Evolutionary conservation across 2,329 filamentous ascomycete genomes (phyloP).

Genomic region (Akanthomyces lecanii): DNA sequence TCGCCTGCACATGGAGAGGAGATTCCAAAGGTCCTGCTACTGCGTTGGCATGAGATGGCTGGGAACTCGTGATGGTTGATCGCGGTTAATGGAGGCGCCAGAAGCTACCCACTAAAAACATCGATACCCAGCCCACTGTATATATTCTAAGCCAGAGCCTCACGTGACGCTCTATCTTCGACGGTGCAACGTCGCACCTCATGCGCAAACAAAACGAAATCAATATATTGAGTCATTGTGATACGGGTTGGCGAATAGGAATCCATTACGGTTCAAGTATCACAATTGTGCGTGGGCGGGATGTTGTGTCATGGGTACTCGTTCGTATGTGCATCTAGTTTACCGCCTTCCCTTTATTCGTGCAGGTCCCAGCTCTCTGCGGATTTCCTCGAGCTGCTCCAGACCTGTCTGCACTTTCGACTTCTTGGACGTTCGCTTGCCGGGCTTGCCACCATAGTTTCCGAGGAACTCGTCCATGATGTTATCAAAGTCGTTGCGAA

Average conservation of each 20-base stretch:
- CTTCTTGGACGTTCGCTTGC: conserved; percentile 74
- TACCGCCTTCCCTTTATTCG: conserved; percentile 43
- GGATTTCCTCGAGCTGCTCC: conserved; percentile 86
- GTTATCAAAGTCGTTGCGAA: conserved; percentile 75
- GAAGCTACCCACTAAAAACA: conserved; percentile 15
- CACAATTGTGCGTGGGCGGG: neutral
- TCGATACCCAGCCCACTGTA: neutral
- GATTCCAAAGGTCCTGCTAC: conserved; percentile 1
- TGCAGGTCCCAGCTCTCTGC: conserved; percentile 73
- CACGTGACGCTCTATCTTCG: conserved; percentile 8
- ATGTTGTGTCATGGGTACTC: conserved; percentile 1
- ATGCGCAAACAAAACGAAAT: neutral
- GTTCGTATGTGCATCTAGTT: conserved; percentile 3
- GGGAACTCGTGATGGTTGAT: conserved; percentile 14
- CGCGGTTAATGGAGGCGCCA: conserved; percentile 11
- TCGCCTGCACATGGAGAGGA: conserved; percentile 32
- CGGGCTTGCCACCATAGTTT: conserved; percentile 59
- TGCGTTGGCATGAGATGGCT: conserved; percentile 12
- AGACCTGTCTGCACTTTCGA: conserved; percentile 76
- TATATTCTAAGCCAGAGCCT: neutral
- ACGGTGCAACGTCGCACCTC: neutral
- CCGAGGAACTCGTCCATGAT: conserved; percentile 93
- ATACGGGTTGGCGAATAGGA: neutral
- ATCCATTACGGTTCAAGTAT: neutral
- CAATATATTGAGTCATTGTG: neutral